A percentile compares a stretch with the other conserved stretches of the same genome.
Evolutionary conservation across 345 rosid species (phyloP).

Genomic region (Arabidopsis suecica): DNA sequence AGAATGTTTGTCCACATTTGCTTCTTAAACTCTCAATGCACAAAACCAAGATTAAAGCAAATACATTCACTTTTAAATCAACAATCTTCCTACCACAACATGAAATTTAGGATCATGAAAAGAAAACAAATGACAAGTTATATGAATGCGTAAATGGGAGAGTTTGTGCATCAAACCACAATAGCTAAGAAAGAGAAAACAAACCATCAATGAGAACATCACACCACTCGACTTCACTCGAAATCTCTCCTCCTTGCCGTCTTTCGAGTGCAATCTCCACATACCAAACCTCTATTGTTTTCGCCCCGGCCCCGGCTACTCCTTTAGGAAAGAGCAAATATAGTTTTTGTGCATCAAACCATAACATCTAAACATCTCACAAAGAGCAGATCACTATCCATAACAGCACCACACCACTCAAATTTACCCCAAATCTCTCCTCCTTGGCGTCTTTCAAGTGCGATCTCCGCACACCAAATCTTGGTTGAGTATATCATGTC

Average conservation of each 20-base stretch:
- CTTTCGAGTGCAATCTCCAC: background rate
- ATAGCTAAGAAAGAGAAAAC: background rate
- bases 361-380: background rate
- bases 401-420: background rate
- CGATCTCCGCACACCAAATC: background rate
- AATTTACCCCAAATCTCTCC: constrained; percentile 8
- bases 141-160: background rate
- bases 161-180: background rate
- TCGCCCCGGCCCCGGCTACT: no score
- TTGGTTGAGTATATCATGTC: no score
- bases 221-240: background rate
- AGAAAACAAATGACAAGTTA: background rate
- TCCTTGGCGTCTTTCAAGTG: background rate
- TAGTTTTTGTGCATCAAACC: constrained; percentile 5
- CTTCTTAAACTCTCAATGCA: background rate
- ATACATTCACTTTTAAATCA: background rate
- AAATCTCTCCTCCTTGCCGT: background rate
- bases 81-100: background rate
- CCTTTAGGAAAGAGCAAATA: no score
- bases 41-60: background rate
- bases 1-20: background rate
- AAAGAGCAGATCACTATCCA: background rate
- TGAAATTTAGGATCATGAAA: background rate
- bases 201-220: background rate
- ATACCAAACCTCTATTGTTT: background rate